A percentile compares a stretch with the other conserved stretches of the same genome.
phyloP scores from a whole-genome alignment of 1,284 basidiomycete genomes.

The Puccinia novopanici region DNA sequence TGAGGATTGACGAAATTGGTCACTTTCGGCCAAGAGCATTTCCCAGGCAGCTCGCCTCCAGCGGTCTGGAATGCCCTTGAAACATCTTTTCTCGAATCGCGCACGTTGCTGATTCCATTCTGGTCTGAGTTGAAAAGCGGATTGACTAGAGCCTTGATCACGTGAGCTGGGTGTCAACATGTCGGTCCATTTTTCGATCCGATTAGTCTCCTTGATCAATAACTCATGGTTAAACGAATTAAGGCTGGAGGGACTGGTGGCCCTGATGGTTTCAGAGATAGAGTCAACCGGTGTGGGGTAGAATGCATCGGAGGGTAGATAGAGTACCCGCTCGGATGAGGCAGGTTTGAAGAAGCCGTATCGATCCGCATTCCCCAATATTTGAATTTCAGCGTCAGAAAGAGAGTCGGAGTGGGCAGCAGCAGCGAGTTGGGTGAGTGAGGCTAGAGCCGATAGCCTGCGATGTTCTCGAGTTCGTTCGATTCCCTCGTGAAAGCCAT shows the following conservation, averaged over 20 bases:
- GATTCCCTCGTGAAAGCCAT: slow-evolving; percentile 85
- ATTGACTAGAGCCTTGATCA: slow-evolving; percentile 75
- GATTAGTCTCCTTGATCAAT: slow-evolving; percentile 66
- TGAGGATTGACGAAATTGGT: slow-evolving; percentile 51
- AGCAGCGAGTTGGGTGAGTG: slow-evolving; percentile 62
- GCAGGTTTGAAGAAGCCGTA: slow-evolving; percentile 76
- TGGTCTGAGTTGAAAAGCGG: slow-evolving; percentile 70
- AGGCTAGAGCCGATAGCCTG: slow-evolving; percentile 49
- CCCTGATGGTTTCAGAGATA: slow-evolving; percentile 55
- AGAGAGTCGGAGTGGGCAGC: slow-evolving; percentile 64
- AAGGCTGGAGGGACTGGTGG: slow-evolving; percentile 50
- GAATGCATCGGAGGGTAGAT: slow-evolving; percentile 70
- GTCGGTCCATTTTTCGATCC: slow-evolving; percentile 81
- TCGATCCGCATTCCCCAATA: slow-evolving; percentile 77
- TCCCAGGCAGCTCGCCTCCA: slow-evolving; percentile 94
- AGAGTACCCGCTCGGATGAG: slow-evolving; percentile 66
- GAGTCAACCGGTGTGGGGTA: slow-evolving; percentile 67
- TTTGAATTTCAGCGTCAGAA: slow-evolving; percentile 66
- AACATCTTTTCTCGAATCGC: slow-evolving; percentile 69
- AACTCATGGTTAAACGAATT: slow-evolving; percentile 28
- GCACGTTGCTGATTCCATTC: slow-evolving; percentile 64
- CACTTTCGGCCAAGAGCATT: slow-evolving; percentile 63
- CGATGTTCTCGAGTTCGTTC: slow-evolving; percentile 87
- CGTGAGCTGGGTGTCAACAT: slow-evolving; percentile 66
- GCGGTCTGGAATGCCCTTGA: slow-evolving; percentile 94